Conservation (phyloP, 139 green algal species). For the Medakamo hakoo region DNA sequence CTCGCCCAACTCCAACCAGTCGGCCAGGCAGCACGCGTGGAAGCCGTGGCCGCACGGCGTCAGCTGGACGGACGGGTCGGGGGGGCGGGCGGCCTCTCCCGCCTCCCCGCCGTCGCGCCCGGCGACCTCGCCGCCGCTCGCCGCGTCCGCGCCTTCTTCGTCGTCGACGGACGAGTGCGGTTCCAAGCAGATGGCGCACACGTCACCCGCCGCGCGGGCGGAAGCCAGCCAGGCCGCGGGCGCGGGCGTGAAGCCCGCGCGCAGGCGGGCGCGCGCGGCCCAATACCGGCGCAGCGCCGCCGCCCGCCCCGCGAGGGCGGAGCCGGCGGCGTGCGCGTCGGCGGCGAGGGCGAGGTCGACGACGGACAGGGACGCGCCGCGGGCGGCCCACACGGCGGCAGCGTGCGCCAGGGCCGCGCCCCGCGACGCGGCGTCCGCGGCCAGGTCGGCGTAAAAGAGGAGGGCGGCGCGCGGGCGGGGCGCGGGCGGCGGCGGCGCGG, state of each 20-base stretch:
- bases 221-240: neutral
- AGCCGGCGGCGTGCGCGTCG: neutral
- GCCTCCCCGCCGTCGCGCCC: too few species aligned
- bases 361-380: neutral
- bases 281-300: neutral
- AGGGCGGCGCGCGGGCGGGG: too few species aligned
- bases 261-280: neutral
- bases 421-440: neutral
- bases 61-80: neutral
- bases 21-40: neutral
- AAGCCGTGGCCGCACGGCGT: neutral
- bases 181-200: neutral
- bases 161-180: neutral
- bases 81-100: too few species aligned
- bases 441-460: neutral
- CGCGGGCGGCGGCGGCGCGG: too few species aligned
- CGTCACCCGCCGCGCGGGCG: too few species aligned
- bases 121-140: too few species aligned
- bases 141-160: neutral
- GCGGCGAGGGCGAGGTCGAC: neutral
- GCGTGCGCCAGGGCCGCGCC: neutral
- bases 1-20: neutral
- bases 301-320: neutral
- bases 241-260: too few species aligned
- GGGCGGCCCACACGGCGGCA: neutral